Evolutionary conservation across 805 yeast genomes (phyloP), one percentile per base, ranked within the genome.

Genomic region (Yarrowia sp.): DNA sequence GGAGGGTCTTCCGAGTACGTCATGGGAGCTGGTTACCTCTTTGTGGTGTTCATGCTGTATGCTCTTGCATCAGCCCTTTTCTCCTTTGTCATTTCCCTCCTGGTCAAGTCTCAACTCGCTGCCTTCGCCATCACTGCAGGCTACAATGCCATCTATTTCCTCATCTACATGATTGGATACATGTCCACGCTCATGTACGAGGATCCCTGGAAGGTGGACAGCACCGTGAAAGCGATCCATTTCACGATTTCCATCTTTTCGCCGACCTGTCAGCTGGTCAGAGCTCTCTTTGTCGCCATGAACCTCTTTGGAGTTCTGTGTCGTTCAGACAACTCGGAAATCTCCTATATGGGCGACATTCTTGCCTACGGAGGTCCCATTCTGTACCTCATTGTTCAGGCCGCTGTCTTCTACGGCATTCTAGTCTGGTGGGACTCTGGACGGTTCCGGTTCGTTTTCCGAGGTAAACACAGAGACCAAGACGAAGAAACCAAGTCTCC

Each of bases 81-180:
- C 16, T 72, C 79, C 1, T 78, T 72, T 67, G 74, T 74, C 35
- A 52, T 78, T 12, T 78, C 80, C 41, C 71, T 77, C 45, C 55
- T 78, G 59, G 79, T 76, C 41, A 53, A 72, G 45, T 74, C 78
- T 7, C 78, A 77, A 55, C 69, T 78, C 36, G 78, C 88, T 3
- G 80, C 80, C 3, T 78, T 78, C 71, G 80, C 80, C 2, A 50
- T 75, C 36, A 74, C 77, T 2, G 79, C 79, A 8, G 78, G 78
- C 41, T 71, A 72, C 64, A 78, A 77, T 67, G 77, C 77, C 65
- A 69, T 73, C 19, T 76, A 73, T 63, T 75, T 78, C 66, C 66
- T 78, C 68, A 70, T 77, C 11, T 78, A 77, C 70, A 69, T 78
- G 65, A 72, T 77, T 65, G 78, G 77, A 0, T 74, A 75, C 68